Conservation (phyloP, 2,329 filamentous ascomycete species). For the Aspergillus sp. region DNA sequence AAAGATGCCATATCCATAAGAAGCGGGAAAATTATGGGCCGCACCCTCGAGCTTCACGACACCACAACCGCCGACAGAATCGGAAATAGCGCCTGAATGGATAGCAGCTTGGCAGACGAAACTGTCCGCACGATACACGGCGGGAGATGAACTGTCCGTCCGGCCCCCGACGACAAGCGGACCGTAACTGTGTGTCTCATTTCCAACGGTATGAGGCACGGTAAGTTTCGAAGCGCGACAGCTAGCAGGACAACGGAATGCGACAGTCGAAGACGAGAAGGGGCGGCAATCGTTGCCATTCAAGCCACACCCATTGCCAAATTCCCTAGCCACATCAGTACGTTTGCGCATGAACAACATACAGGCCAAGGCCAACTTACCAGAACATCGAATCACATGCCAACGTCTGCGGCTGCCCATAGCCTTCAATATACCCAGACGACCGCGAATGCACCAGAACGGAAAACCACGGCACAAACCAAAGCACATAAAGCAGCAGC, state of each 20-base stretch:
- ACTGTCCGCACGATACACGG: slow-evolving; percentile 78
- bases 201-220: slow-evolving; percentile 46
- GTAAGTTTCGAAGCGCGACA: slow-evolving; percentile 42
- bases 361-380: slow-evolving; percentile 19
- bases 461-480: slow-evolving; percentile 42
- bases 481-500: slow-evolving; percentile 36
- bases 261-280: slow-evolving; percentile 44
- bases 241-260: slow-evolving; percentile 51
- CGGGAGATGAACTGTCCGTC: slow-evolving; percentile 30
- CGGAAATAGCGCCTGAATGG: slow-evolving; percentile 68
- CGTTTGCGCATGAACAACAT: background rate
- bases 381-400: slow-evolving; percentile 42
- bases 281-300: slow-evolving; percentile 50
- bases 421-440: slow-evolving; percentile 42
- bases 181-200: slow-evolving; percentile 44
- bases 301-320: slow-evolving; percentile 43
- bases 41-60: slow-evolving; percentile 67
- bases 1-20: slow-evolving; percentile 62
- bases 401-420: slow-evolving; percentile 38
- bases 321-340: slow-evolving; percentile 21
- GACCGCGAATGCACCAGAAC: slow-evolving; percentile 39
- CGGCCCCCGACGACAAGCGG: slow-evolving; percentile 45
- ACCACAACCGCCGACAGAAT: slow-evolving; percentile 69
- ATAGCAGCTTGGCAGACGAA: slow-evolving; percentile 80
- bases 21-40: slow-evolving; percentile 54